Evolutionary conservation across 2,329 filamentous ascomycete species (phyloP).

Genomic region (Botryotinia narcissicola): DNA sequence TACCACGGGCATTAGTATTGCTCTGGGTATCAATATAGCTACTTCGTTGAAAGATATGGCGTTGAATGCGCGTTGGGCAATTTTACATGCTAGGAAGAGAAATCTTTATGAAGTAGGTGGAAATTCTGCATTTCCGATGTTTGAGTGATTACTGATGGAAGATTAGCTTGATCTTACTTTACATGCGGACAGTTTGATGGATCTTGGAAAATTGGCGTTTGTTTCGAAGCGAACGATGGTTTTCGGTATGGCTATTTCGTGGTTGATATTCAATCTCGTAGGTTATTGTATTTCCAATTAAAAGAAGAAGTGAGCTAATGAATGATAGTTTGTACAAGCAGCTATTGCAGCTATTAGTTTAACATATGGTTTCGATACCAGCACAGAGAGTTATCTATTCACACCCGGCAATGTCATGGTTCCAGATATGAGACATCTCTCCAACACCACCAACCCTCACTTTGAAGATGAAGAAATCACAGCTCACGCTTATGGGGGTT

Average conservation of each 20-base stretch:
- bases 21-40: constrained; percentile 44
- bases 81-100: constrained; percentile 42
- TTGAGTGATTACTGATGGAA: constrained; percentile 14
- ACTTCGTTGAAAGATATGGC: constrained; percentile 46
- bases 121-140: not conserved
- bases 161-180: constrained; percentile 37
- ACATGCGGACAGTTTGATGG: constrained; percentile 38
- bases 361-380: constrained; percentile 44
- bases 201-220: constrained; percentile 35
- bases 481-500: constrained; percentile 45
- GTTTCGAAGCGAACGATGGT: constrained; percentile 35
- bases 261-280: constrained; percentile 40
- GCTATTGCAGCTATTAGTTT: constrained; percentile 45
- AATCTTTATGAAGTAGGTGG: constrained; percentile 42
- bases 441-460: constrained; percentile 32
- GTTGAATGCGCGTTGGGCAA: constrained; percentile 47
- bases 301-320: not conserved
- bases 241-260: constrained; percentile 33
- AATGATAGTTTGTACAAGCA: constrained; percentile 42
- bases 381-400: constrained; percentile 39
- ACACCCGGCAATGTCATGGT: constrained; percentile 40
- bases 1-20: constrained; percentile 46
- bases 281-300: constrained; percentile 17
- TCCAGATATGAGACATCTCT: constrained; percentile 41
- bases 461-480: constrained; percentile 43